Evolutionary conservation across 2,329 filamentous ascomycete species (phyloP), one percentile per base, ranked within the genome.

Genomic region (Fusarium dimerum): DNA sequence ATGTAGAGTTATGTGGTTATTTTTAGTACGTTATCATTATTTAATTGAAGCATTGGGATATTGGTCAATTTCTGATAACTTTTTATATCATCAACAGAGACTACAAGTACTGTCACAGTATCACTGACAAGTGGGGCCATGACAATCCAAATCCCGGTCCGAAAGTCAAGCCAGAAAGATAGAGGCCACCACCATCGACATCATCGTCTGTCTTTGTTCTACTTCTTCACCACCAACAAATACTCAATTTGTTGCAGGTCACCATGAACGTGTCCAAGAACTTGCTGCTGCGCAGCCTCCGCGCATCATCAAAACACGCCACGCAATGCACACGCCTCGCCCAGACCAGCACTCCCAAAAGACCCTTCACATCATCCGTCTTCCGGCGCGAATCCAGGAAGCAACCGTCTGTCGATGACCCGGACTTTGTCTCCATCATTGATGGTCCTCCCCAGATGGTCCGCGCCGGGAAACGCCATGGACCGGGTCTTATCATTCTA

Each of bases 401-500:
- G 42, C 80, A 82, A 59, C 81, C 56, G 39, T 45, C 84, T 32
- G 87, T 81, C 63, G 90, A 96, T 65, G 83, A 92, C 68, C 88
- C 90, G 2, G 81, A 81, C 68, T 97, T 95, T 76, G 81, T 84
- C 54, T 96, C 92, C 8, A 86, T 96, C 59, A 83, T 97, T 60
- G 93, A 99, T 75, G 87, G 89, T 54, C 92, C 93, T 1, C 84
- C 92, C 0, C 82, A 84, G 61, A 83, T 97, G 34, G 87, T 97
- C 38, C 89, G 91, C 43, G 77, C 85, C 1, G 86, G 89, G 45
- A 81, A 84, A 62, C 78, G 73, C 38, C 92, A 97, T 76, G 90
- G 90, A 1, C 86, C 87, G 0, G 92, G 92, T 0, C 79, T 96
- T 10, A 84, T 94, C 36, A 78, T 96, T 55, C 82, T 96, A 11